phyloP scores from a whole-genome alignment of 805 yeast genomes.

The Isabelozyma heimii region DNA sequence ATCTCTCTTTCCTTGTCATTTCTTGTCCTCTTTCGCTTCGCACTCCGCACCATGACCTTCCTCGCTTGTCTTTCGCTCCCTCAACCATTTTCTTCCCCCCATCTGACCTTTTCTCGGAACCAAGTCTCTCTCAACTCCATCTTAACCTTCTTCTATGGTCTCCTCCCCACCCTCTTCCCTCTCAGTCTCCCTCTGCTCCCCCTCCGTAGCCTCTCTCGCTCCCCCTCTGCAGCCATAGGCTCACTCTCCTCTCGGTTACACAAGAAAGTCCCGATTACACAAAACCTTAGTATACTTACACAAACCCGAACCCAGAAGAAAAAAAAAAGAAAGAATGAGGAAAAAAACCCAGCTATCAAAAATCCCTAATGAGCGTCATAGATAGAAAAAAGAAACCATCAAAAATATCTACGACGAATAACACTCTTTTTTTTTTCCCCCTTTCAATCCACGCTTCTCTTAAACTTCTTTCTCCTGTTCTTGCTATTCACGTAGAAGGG shows the following conservation, averaged over 20 bases:
- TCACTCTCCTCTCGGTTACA: not conserved
- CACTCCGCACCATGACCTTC: no score
- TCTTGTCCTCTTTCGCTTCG: no score
- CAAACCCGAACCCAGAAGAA: not conserved
- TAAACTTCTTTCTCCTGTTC: no score
- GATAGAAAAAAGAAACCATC: not conserved
- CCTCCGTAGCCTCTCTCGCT: not conserved
- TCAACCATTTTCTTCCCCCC: no score
- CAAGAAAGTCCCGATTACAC: not conserved
- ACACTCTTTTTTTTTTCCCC: not conserved
- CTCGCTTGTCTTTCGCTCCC: no score
- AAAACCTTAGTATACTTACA: not conserved
- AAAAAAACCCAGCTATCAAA: not conserved
- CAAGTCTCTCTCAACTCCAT: not conserved
- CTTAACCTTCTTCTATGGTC: not conserved
- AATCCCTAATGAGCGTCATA: not conserved
- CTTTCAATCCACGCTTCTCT: no score
- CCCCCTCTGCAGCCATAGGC: not conserved
- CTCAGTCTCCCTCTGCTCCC: not conserved
- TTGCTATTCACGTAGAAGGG: not conserved
- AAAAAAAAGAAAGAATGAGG: not conserved
- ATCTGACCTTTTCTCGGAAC: no score
- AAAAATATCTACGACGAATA: not conserved
- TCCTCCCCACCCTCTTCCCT: not conserved
- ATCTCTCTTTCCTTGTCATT: no score